Evolutionary conservation across 768 basidiomycete genomes (phyloP).

Genomic region (Saitozyma sp.): DNA sequence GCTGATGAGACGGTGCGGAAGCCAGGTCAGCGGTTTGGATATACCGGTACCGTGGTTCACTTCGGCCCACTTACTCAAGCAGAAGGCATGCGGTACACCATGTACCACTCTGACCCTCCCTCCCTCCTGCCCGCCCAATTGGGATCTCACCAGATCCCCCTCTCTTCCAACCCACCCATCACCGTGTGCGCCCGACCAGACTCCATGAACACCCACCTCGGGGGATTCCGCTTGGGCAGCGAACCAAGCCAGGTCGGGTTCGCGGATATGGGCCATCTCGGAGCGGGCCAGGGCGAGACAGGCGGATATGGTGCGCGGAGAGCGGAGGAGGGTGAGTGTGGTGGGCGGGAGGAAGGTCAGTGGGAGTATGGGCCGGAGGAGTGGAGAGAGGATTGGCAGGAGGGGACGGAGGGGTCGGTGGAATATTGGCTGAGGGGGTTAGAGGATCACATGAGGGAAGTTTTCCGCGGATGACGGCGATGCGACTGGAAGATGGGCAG

Average conservation of each 20-base stretch:
- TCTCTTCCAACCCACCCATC: slow-evolving; percentile 73
- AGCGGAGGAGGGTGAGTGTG: slow-evolving; percentile 57
- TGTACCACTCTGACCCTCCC: slow-evolving; percentile 57
- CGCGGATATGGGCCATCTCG: slow-evolving; percentile 66
- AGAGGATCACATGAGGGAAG: slow-evolving; percentile 55
- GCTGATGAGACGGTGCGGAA: slow-evolving; percentile 2
- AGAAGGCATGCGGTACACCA: slow-evolving; percentile 70
- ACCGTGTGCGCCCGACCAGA: slow-evolving; percentile 59
- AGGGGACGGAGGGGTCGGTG: slow-evolving; percentile 55
- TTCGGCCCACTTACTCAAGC: slow-evolving; percentile 61
- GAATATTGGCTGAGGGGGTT: slow-evolving; percentile 56
- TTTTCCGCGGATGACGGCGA: neutral
- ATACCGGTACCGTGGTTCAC: neutral
- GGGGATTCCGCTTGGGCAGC: slow-evolving; percentile 28
- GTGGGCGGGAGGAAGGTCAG: slow-evolving; percentile 52
- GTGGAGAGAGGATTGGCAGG: slow-evolving; percentile 54
- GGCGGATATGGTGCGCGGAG: slow-evolving; percentile 60
- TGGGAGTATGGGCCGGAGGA: slow-evolving; percentile 58
- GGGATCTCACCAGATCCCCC: slow-evolving; percentile 56
- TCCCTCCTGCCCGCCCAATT: slow-evolving; percentile 52
- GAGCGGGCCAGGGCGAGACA: slow-evolving; percentile 65
- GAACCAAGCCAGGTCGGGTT: slow-evolving; percentile 59
- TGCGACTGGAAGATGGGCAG: no score
- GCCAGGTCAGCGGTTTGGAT: slow-evolving; percentile 5
- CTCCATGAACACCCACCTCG: slow-evolving; percentile 57